These are phyloP conservation scores for Suhomyces yuchorum DNA, from an alignment of 1,139 yeast genomes.

Conservation along the genomic window DNA sequence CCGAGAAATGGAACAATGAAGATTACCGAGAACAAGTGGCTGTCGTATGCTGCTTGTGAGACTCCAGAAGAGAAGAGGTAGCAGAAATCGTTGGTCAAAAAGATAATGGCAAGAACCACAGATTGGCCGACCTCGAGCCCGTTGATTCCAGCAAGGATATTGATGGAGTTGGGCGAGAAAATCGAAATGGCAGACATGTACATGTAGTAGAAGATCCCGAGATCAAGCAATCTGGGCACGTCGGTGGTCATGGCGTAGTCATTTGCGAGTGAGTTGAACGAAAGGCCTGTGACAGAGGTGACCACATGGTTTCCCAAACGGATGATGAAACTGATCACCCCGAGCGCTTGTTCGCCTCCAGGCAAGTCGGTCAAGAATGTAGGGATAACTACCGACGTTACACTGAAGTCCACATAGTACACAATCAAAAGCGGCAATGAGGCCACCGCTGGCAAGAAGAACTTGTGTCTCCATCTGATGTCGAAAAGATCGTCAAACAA, in stretches of 20 bases:
- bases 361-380: slow-evolving; percentile 52
- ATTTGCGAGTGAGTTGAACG: slow-evolving; percentile 39
- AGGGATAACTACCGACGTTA: slow-evolving; percentile 88
- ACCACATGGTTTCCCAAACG: slow-evolving; percentile 37
- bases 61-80: slow-evolving; percentile 51
- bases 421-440: slow-evolving; percentile 88
- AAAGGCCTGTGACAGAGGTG: slow-evolving; percentile 39
- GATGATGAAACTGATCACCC: slow-evolving; percentile 27
- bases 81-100: slow-evolving; percentile 73
- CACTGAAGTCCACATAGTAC: slow-evolving; percentile 92
- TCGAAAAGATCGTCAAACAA: slow-evolving; percentile 94
- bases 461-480: slow-evolving; percentile 95
- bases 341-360: slow-evolving; percentile 25
- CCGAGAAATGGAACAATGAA: slow-evolving; percentile 86
- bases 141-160: slow-evolving; percentile 92
- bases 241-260: slow-evolving; percentile 35
- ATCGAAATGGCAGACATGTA: slow-evolving; percentile 93
- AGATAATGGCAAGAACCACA: slow-evolving; percentile 68
- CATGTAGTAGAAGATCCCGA: slow-evolving; percentile 76
- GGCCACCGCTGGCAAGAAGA: slow-evolving; percentile 92
- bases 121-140: slow-evolving; percentile 97
- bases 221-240: slow-evolving; percentile 58
- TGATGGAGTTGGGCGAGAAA: slow-evolving; percentile 95
- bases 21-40: slow-evolving; percentile 81
- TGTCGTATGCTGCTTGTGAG: slow-evolving; percentile 67